Evolutionary conservation across 2,329 filamentous ascomycete species (phyloP), one percentile per base, ranked within the genome.

Genomic region (Cladobotryum protrusum): DNA sequence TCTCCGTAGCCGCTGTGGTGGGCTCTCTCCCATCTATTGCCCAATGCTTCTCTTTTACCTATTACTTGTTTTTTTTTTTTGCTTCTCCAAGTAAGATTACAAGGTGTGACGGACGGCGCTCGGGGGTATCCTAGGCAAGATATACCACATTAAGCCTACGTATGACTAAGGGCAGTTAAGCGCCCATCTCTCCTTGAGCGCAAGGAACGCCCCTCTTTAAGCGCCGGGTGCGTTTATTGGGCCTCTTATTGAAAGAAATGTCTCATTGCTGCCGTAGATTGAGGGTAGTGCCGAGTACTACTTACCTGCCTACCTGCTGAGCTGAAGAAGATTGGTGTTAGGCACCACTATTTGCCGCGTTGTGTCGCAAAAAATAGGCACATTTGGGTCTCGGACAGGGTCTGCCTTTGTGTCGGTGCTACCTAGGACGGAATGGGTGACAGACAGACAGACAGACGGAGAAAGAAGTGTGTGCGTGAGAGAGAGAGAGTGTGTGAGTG

Each of bases 1-100:
- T 48, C 37, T 52, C 43, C 52, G 52, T 42, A 54, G 49, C 52
- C 49, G 52, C 52, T 37, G 43, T 39, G 33, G 44, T 47, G 40
- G 48, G 52, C 42, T 29, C 24, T 29, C 20, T 29, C 3, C 6
- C 24, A 37, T n/a, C 18, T 24, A 34, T n/a, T 8, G 19, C 17
- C 24, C 24, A 29, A 6, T 29, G n/a, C n/a, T 29, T 29, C 24
- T 37, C n/a, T 37, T 37, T 17, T 37, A 8, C 13, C 7, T 17
- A 14, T 11, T n/a, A 37, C 35, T n/a, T 8, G 7, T 29, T 9
- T 29, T 29, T 29, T 29, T 29, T 29, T 29, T 29, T 29, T 29
- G 24, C 6, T 29, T 29, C 20, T 29, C 24, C 3, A 29, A 17
- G 35, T 37, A 37, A 37, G 35, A 37, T 37, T 37, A 37, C 35